Conservation (phyloP, 164 flowering plant species). For the Dillenia suffruticosa region DNA sequence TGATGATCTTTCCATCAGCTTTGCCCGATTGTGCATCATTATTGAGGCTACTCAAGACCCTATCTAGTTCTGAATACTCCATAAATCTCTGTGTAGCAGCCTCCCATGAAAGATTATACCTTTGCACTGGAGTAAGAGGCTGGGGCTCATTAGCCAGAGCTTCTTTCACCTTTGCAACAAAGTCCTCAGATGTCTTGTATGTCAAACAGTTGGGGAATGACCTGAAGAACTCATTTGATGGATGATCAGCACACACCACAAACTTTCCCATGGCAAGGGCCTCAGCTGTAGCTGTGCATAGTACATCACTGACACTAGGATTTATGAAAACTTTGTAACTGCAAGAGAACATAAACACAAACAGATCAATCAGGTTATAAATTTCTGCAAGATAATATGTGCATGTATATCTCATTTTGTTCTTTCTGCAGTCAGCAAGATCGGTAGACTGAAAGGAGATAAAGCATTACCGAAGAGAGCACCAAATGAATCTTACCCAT, state of each 20-base stretch:
- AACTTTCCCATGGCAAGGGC: constrained; percentile 99
- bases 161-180: constrained; percentile 81
- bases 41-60: constrained; percentile 32
- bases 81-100: constrained; percentile 95
- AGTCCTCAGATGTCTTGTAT: constrained; percentile 86
- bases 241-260: constrained; percentile 96
- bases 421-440: no score
- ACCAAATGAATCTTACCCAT: constrained; percentile 42
- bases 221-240: constrained; percentile 94
- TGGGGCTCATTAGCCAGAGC: constrained; percentile 73
- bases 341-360: constrained; percentile 11
- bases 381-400: no score
- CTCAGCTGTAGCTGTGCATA: constrained; percentile 97
- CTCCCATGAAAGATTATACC: constrained; percentile 90
- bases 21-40: constrained; percentile 11
- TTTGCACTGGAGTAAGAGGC: constrained; percentile 86
- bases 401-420: no score
- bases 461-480: neutral
- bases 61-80: constrained; percentile 77
- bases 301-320: constrained; percentile 91
- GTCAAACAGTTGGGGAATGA: constrained; percentile 95
- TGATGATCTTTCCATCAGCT: constrained; percentile 15
- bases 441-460: no score
- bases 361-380: neutral
- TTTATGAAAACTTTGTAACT: constrained; percentile 98